Percentiles rank a stretch among this genome's conserved stretches.
Conservation (phyloP, 331 rosid genomes). For the Pyracantha coccinea region DNA sequence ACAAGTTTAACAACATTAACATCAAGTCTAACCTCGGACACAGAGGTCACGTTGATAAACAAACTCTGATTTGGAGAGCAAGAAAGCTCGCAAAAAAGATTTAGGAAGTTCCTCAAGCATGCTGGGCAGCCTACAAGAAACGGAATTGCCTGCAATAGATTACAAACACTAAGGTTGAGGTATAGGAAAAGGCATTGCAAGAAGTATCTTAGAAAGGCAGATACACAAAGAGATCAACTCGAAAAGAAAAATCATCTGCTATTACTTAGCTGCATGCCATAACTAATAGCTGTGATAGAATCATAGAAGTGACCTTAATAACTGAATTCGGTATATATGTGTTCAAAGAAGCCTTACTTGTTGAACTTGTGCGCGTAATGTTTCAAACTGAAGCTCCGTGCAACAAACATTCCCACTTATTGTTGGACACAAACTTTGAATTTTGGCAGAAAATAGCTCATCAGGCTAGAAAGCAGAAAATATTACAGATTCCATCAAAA, state of each 20-base stretch:
- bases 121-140: conserved; percentile 98
- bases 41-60: conserved; percentile 80
- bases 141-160: conserved; percentile 75
- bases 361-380: conserved; percentile 77
- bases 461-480: conserved; percentile 54
- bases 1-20: conserved; percentile 1
- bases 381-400: conserved; percentile 74
- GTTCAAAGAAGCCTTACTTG: conserved; percentile 48
- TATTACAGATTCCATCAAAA: not conserved
- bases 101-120: conserved; percentile 91
- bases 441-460: conserved; percentile 71
- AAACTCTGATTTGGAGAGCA: conserved; percentile 92
- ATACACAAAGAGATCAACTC: not conserved
- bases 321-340: not conserved
- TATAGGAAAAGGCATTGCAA: not conserved
- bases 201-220: not conserved
- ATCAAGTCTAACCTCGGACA: conserved; percentile 52
- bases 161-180: not conserved
- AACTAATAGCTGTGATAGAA: no score
- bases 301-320: not conserved
- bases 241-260: not conserved
- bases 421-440: conserved; percentile 90
- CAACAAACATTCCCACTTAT: conserved; percentile 84
- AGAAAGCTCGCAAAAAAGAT: conserved; percentile 89
- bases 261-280: not conserved